phyloP scores from a whole-genome alignment of 2,329 filamentous ascomycete genomes.

The Scopulariopsis brevicaulis region DNA sequence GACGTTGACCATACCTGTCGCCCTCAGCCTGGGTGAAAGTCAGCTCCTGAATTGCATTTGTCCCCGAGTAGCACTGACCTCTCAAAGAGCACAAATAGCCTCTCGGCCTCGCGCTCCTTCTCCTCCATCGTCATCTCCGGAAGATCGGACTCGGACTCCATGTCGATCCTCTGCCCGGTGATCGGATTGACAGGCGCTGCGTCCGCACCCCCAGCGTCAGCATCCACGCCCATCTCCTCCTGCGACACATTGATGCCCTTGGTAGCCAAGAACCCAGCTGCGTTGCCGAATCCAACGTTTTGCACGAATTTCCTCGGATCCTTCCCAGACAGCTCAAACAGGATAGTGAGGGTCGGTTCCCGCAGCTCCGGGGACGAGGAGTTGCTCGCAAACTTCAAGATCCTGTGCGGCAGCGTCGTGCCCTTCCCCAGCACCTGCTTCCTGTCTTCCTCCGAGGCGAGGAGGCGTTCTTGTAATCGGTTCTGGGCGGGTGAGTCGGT shows the following conservation, averaged over 20 bases:
- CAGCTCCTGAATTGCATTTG: constrained; percentile 1
- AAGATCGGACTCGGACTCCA: constrained; percentile 44
- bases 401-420: constrained; percentile 59
- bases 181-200: constrained; percentile 59
- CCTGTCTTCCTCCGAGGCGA: constrained; percentile 70
- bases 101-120: constrained; percentile 84
- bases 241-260: constrained; percentile 23
- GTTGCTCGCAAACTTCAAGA: constrained; percentile 69
- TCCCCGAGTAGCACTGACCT: constrained; percentile 33
- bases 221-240: constrained; percentile 6
- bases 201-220: constrained; percentile 17
- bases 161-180: constrained; percentile 71
- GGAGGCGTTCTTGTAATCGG: constrained; percentile 53
- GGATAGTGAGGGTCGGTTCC: constrained; percentile 62
- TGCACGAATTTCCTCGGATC: constrained; percentile 71
- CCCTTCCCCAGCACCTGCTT: constrained; percentile 66
- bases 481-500: constrained; percentile 19
- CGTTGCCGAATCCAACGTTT: constrained; percentile 91
- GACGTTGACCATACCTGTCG: constrained; percentile 65
- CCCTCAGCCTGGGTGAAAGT: constrained; percentile 39
- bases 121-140: constrained; percentile 82
- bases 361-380: constrained; percentile 61
- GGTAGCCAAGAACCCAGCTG: constrained; percentile 70
- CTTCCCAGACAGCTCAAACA: constrained; percentile 79
- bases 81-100: constrained; percentile 83